A percentile compares a stretch with the other conserved stretches of the same genome.
These are phyloP conservation scores for Cronartium quercuum DNA, from an alignment of 1,284 basidiomycete genomes.

Conservation along the genomic window DNA sequence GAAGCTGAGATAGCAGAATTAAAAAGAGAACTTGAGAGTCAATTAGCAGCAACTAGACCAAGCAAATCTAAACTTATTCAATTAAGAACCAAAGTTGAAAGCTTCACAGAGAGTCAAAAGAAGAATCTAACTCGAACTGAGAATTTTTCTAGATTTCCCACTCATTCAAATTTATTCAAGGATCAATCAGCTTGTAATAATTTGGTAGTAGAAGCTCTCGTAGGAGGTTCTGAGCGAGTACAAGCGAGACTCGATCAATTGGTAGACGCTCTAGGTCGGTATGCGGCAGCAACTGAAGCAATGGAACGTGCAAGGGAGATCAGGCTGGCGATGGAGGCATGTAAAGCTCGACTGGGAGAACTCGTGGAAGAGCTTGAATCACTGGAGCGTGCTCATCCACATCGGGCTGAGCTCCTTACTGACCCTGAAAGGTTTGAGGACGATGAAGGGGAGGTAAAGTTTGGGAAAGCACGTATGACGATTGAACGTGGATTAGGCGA, in stretches of 20 bases:
- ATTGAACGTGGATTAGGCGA: slow-evolving; percentile 10
- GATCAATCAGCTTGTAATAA: slow-evolving; percentile 16
- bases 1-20: slow-evolving; percentile 8
- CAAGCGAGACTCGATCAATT: slow-evolving; percentile 8
- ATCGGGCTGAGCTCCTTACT: slow-evolving; percentile 8
- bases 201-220: neutral
- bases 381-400: neutral
- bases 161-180: slow-evolving; percentile 11
- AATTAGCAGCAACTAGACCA: neutral
- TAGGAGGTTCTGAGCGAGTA: neutral
- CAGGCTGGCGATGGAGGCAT: slow-evolving; percentile 1
- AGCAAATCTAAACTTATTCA: slow-evolving; percentile 1
- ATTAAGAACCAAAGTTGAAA: slow-evolving; percentile 8
- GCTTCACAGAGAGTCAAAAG: slow-evolving; percentile 5
- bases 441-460: neutral
- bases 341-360: slow-evolving; percentile 2
- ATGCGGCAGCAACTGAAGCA: slow-evolving; percentile 10
- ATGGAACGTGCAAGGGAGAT: slow-evolving; percentile 2
- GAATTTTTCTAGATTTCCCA: slow-evolving; percentile 11
- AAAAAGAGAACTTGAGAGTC: slow-evolving; percentile 21
- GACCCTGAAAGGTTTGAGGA: neutral
- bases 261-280: neutral
- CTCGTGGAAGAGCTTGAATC: slow-evolving; percentile 4
- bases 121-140: slow-evolving; percentile 3
- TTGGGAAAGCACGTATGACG: neutral